Percentiles rank a stretch among this genome's conserved stretches.
Conservation (phyloP, 495 filamentous ascomycete genomes). For the Penicillium steckii region DNA sequence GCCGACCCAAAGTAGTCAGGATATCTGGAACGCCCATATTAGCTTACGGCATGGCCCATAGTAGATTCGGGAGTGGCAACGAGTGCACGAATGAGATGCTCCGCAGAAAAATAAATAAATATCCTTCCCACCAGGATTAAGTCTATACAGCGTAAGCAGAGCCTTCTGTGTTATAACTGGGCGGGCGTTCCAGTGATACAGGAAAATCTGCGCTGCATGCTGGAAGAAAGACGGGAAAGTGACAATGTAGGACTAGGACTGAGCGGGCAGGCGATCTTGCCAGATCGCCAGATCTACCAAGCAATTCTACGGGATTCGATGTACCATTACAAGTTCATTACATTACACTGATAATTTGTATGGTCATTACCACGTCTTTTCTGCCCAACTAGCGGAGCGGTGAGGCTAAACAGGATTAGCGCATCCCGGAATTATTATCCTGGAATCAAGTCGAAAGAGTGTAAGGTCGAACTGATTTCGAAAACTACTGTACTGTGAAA, state of each 20-base stretch:
- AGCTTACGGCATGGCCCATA: slow-evolving; percentile 4
- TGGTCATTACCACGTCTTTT: neutral
- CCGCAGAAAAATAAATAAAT: neutral
- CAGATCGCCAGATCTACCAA: slow-evolving; percentile 10
- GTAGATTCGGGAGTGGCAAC: slow-evolving; percentile 1
- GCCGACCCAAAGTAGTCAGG: neutral
- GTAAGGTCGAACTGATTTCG: slow-evolving; percentile 8
- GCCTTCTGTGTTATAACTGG: slow-evolving; percentile 14
- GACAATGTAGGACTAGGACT: neutral
- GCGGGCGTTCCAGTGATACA: neutral
- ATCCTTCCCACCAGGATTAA: slow-evolving; percentile 15
- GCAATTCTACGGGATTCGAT: slow-evolving; percentile 8
- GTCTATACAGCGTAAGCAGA: slow-evolving; percentile 14
- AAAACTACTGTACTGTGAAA: slow-evolving; percentile 2
- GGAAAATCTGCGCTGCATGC: slow-evolving; percentile 8
- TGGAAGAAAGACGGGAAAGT: slow-evolving; percentile 9
- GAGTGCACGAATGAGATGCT: slow-evolving; percentile 8
- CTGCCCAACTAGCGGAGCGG: neutral
- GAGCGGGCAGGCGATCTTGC: slow-evolving; percentile 13
- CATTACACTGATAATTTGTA: slow-evolving; percentile 1
- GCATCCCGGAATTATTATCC: neutral
- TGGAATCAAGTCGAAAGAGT: slow-evolving; percentile 8
- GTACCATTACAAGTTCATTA: slow-evolving; percentile 4
- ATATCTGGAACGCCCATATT: slow-evolving; percentile 4
- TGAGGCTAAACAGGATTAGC: slow-evolving; percentile 1